Evolutionary conservation across 495 filamentous ascomycete genomes (phyloP).

Genomic region (Podospora fimiseda): DNA sequence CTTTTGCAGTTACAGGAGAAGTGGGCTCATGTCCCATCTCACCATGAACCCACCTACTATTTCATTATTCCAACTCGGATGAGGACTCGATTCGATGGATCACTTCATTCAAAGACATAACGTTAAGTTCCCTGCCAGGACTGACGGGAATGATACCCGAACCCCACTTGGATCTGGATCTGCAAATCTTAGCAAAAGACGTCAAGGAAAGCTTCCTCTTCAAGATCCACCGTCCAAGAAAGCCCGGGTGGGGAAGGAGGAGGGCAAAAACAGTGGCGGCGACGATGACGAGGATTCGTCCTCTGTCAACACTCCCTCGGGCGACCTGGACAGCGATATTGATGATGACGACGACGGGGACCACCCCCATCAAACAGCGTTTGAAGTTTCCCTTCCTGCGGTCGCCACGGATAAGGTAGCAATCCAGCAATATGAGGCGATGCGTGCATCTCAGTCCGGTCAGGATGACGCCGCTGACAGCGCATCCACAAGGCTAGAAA

Average conservation of each 20-base stretch:
- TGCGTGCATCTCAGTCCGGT: constrained; percentile 37
- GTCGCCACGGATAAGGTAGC: constrained; percentile 62
- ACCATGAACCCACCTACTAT: no score
- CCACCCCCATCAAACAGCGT: constrained; percentile 55
- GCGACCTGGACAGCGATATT: constrained; percentile 4
- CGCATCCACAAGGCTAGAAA: constrained; percentile 27
- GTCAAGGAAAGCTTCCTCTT: constrained; percentile 4
- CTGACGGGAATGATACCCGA: neutral
- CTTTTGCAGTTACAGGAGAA: no score
- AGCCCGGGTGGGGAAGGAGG: constrained; percentile 23
- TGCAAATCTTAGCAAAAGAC: constrained; percentile 6
- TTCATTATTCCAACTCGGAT: no score
- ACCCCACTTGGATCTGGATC: constrained; percentile 2
- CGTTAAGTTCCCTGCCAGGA: no score
- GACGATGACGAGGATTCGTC: constrained; percentile 1
- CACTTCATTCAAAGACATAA: constrained; percentile 23
- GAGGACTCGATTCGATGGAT: no score
- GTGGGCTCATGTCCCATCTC: no score
- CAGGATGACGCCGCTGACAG: constrained; percentile 34
- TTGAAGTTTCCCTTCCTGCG: constrained; percentile 69
- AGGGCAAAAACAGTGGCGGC: constrained; percentile 22
- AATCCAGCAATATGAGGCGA: constrained; percentile 72
- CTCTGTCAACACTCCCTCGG: no score
- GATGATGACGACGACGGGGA: constrained; percentile 19
- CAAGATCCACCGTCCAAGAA: constrained; percentile 31